phyloP scores from a whole-genome alignment of 2,329 filamentous ascomycete species.

The Neonectria ditissima region DNA sequence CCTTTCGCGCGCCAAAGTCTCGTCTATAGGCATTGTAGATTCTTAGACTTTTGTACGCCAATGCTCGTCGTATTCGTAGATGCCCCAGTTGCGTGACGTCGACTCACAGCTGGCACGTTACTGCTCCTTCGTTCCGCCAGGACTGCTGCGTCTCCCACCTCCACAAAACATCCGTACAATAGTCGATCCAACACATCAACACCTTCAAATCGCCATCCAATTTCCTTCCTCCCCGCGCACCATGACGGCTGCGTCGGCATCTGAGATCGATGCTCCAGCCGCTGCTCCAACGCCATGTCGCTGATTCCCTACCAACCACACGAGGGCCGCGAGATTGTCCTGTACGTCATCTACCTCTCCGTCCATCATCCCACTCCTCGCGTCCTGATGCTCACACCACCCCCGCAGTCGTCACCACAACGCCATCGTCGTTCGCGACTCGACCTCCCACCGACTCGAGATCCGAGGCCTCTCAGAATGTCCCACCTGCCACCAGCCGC shows the following conservation, averaged over 20 bases:
- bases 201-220: background rate
- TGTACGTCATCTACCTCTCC: slow-evolving; percentile 66
- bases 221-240: slow-evolving; percentile 11
- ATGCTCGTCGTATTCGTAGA: background rate
- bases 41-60: background rate
- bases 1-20: background rate
- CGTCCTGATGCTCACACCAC: slow-evolving; percentile 21
- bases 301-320: slow-evolving; percentile 80
- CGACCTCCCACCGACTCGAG: slow-evolving; percentile 84
- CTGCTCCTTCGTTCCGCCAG: background rate
- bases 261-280: slow-evolving; percentile 33
- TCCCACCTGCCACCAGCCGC: slow-evolving; percentile 88
- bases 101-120: background rate
- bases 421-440: slow-evolving; percentile 92
- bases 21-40: background rate
- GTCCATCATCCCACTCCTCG: slow-evolving; percentile 14
- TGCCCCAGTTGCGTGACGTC: background rate
- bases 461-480: slow-evolving; percentile 84
- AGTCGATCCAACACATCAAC: background rate
- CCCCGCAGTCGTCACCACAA: slow-evolving; percentile 85
- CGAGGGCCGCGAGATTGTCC: slow-evolving; percentile 81
- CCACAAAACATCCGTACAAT: background rate
- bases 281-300: slow-evolving; percentile 61
- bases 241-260: slow-evolving; percentile 41
- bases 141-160: background rate